Evolutionary conservation across 2,329 filamentous ascomycete species (phyloP), one percentile per base, ranked within the genome.

Genomic region (Fusarium cyanostomum): DNA sequence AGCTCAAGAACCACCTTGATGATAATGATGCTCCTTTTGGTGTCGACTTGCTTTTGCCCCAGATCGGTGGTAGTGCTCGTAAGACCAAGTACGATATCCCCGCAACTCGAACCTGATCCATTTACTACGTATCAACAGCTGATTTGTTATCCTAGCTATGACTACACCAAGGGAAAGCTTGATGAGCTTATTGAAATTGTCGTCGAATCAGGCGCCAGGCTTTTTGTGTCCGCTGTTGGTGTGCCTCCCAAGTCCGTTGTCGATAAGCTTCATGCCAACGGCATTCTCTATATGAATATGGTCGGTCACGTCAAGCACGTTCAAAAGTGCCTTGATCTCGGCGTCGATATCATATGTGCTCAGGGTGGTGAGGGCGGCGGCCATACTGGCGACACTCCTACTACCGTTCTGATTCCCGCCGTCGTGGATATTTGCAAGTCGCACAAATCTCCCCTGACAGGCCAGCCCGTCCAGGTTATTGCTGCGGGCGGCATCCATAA

Each of bases 221-320:
- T 98, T 57, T 99, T 99, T 82, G 95, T 99, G 72, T 97, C 92
- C 46, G 95, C 95, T 72, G 93, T 99, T 76, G 95, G 95, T 73
- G 91, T 98, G 27, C 94, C 95, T 42, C 92, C 95, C 68, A 92
- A 92, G 80, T 82, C 85, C 69, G 89, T 97, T 59, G 93, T 99
- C 73, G 92, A 98, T 67, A 90, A 87, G 75, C 88, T 99, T 42
- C 95, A 99, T 86, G 86, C 87, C 74, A 82, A 88, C 73, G 94
- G 94, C 69, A 86, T 98, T 70, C 85, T 96, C 68, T 96, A 96
- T 86, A 98, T 97, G 94, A 99, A 98, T 89, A 99, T 98, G 95
- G 94, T 99, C 77, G 95, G 95, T 69, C 95, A 98, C 85, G 94
- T 94, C 74, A 99, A 99, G 89, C 95, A 99, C 82, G 94, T 97